These are phyloP conservation scores for Lachnellula hyalina DNA, from an alignment of 2,329 filamentous ascomycete genomes.

Conservation along the genomic window DNA sequence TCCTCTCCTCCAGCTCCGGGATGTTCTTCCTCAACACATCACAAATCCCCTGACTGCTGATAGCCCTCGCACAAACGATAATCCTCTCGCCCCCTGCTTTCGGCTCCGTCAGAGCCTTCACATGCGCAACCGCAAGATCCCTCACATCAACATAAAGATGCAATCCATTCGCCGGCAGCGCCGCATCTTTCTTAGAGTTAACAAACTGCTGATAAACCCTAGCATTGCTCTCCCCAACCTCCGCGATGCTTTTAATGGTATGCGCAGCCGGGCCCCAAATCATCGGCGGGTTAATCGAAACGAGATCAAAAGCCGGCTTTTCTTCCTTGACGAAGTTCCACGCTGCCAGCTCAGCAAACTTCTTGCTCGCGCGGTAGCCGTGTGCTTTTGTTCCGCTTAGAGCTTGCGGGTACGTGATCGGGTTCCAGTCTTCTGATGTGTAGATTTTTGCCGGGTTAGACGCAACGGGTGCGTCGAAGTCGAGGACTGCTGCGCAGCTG, in stretches of 20 bases:
- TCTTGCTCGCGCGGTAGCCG: constrained; percentile 51
- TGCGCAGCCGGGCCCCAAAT: constrained; percentile 55
- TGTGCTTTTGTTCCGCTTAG: constrained; percentile 31
- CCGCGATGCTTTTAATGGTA: constrained; percentile 52
- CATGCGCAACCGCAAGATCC: constrained; percentile 57
- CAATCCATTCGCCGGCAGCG: constrained; percentile 35
- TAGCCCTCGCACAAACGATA: constrained; percentile 52
- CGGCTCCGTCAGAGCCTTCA: constrained; percentile 48
- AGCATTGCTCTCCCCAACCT: constrained; percentile 66
- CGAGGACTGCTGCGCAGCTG: constrained; percentile 24
- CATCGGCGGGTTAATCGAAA: constrained; percentile 54
- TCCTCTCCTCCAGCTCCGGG: constrained; percentile 41
- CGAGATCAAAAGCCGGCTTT: constrained; percentile 49
- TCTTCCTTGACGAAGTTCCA: constrained; percentile 54
- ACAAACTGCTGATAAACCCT: constrained; percentile 44
- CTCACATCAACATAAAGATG: constrained; percentile 53
- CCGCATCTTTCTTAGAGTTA: constrained; percentile 46
- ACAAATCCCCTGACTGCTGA: constrained; percentile 52
- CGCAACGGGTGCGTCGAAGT: constrained; percentile 31
- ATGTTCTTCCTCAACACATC: constrained; percentile 48
- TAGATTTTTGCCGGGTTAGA: constrained; percentile 32
- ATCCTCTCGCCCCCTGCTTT: constrained; percentile 56
- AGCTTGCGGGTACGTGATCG: constrained; percentile 42
- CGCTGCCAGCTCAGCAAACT: constrained; percentile 59
- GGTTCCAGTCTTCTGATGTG: constrained; percentile 49